A percentile compares a stretch with the other conserved stretches of the same genome.
Conservation (phyloP, 2,329 filamentous ascomycete species). For the Ascochyta pisi region DNA sequence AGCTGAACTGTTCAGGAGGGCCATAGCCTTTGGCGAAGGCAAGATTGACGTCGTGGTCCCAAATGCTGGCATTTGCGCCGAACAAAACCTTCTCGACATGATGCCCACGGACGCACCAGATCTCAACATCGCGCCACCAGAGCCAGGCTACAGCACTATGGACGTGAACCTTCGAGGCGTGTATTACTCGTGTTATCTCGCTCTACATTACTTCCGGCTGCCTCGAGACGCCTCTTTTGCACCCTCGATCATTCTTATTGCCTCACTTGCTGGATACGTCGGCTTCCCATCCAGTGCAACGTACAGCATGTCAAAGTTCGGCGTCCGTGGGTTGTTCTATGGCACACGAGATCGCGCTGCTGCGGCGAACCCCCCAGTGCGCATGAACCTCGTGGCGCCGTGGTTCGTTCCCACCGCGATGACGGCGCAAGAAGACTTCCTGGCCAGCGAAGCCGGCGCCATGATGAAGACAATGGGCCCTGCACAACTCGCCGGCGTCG, state of each 20-base stretch:
- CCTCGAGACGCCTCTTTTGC: constrained; percentile 25
- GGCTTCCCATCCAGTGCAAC: constrained; percentile 31
- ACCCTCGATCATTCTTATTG: constrained; percentile 28
- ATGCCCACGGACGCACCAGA: constrained; percentile 14
- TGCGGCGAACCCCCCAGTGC: constrained; percentile 17
- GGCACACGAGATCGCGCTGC: constrained; percentile 27
- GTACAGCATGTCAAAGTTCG: constrained; percentile 39
- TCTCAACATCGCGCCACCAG: constrained; percentile 22
- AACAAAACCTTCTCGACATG: constrained; percentile 34
- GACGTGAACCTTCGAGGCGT: constrained; percentile 35
- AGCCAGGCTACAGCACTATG: constrained; percentile 24
- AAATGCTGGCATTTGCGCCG: constrained; percentile 37
- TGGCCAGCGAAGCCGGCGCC: constrained; percentile 19
- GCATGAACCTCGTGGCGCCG: constrained; percentile 40
- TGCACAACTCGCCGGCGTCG: constrained; percentile 30
- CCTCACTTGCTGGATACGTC: constrained; percentile 33
- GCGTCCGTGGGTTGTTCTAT: constrained; percentile 36
- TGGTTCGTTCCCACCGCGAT: constrained; percentile 36
- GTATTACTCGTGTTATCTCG: constrained; percentile 35
- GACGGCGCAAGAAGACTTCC: constrained; percentile 17
- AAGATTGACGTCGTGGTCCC: constrained; percentile 43
- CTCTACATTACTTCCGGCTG: constrained; percentile 36
- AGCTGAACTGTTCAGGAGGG: constrained; percentile 39
- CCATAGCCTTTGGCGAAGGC: constrained; percentile 31
- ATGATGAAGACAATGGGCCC: constrained; percentile 23